Evolutionary conservation across 1,284 basidiomycete species (phyloP).

Genomic region (Fomitiporia mediterranea): DNA sequence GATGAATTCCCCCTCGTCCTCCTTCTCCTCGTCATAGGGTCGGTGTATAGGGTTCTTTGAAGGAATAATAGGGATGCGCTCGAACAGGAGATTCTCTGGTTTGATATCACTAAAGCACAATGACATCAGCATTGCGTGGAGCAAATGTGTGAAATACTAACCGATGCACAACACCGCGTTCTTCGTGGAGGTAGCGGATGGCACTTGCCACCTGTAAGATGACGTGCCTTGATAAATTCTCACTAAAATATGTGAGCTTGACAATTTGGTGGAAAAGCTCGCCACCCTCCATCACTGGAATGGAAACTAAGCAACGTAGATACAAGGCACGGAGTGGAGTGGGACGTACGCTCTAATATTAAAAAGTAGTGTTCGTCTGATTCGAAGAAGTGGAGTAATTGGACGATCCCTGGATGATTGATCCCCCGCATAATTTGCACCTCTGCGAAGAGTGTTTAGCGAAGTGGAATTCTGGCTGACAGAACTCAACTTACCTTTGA

Average conservation of each 20-base stretch:
- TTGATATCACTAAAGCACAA: conserved; percentile 78
- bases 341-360: conserved; percentile 78
- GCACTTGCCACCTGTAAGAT: conserved; percentile 96
- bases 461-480: background rate
- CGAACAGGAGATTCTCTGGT: conserved; percentile 96
- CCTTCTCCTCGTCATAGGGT: conserved; percentile 98
- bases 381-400: conserved; percentile 86
- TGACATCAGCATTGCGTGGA: background rate
- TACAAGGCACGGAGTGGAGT: background rate
- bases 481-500: conserved; percentile 62
- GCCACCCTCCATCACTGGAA: conserved; percentile 89
- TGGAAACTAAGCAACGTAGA: conserved; percentile 5
- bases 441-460: conserved; percentile 47
- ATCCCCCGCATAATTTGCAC: conserved; percentile 99
- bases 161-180: conserved; percentile 96
- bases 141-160: conserved; percentile 23
- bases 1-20: conserved; percentile 96
- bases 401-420: conserved; percentile 87
- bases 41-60: conserved; percentile 73
- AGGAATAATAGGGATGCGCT: conserved; percentile 89
- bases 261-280: conserved; percentile 99
- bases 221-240: conserved; percentile 91
- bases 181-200: conserved; percentile 95
- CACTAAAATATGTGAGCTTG: conserved; percentile 98
- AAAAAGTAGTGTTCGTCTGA: conserved; percentile 93